Evolutionary conservation across 2,329 filamentous ascomycete genomes (phyloP).

Genomic region (Fusarium longipes): DNA sequence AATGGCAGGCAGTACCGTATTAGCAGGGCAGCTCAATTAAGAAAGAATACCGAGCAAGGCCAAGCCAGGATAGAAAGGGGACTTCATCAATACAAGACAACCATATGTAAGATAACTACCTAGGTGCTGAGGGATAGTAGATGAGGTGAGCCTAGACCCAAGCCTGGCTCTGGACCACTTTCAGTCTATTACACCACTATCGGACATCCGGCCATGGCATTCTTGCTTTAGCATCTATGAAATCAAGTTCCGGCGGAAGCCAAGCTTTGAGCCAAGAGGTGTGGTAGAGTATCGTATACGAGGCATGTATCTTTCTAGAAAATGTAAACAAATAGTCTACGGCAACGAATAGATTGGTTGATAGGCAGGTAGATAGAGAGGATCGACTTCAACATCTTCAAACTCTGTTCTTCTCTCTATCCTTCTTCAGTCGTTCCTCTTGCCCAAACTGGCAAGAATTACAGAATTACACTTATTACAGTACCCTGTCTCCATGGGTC

Average conservation of each 20-base stretch:
- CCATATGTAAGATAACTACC: neutral
- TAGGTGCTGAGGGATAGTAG: neutral
- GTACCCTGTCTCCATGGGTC: slow-evolving; percentile 30
- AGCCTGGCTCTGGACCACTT: slow-evolving; percentile 9
- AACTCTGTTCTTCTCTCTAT: neutral
- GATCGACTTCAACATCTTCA: neutral
- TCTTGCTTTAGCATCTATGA: slow-evolving; percentile 31
- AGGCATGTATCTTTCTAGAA: neutral
- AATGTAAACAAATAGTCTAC: neutral
- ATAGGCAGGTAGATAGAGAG: too few species aligned
- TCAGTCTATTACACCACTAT: slow-evolving; percentile 37
- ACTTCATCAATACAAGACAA: slow-evolving; percentile 21
- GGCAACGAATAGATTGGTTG: too few species aligned
- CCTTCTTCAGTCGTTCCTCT: slow-evolving; percentile 10
- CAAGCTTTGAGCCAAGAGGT: slow-evolving; percentile 27
- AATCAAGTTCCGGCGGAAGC: slow-evolving; percentile 22
- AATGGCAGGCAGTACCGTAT: slow-evolving; percentile 2
- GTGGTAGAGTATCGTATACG: slow-evolving; percentile 3
- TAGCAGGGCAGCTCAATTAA: slow-evolving; percentile 32
- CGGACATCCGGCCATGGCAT: slow-evolving; percentile 20
- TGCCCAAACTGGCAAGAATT: slow-evolving; percentile 24
- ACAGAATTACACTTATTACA: slow-evolving; percentile 31
- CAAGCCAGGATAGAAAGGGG: slow-evolving; percentile 25
- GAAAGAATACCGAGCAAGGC: slow-evolving; percentile 26
- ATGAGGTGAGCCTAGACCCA: slow-evolving; percentile 8